A percentile compares a stretch with the other conserved stretches of the same genome.
Evolutionary conservation across 2,329 filamentous ascomycete genomes (phyloP).

Genomic region (Nectriaceae sp.): DNA sequence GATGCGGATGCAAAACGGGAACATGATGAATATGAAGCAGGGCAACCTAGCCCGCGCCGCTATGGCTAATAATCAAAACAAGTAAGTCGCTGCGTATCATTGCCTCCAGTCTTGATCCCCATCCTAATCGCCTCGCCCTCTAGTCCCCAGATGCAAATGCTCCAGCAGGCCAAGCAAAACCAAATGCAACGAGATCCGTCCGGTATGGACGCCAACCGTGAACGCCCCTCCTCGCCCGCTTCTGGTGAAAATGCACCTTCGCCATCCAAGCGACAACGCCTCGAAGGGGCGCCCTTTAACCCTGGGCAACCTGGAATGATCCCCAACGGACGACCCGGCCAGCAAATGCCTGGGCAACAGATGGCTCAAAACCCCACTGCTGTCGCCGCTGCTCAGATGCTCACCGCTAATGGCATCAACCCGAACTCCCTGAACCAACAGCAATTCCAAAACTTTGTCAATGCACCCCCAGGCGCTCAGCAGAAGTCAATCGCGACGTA

Average conservation of each 20-base stretch:
- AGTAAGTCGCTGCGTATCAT: slow-evolving; percentile 51
- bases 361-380: slow-evolving; percentile 54
- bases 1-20: slow-evolving; percentile 69
- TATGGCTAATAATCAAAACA: slow-evolving; percentile 75
- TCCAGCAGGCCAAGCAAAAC: slow-evolving; percentile 71
- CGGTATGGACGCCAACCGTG: slow-evolving; percentile 81
- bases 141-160: slow-evolving; percentile 71
- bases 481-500: slow-evolving; percentile 87
- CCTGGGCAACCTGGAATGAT: slow-evolving; percentile 65
- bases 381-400: slow-evolving; percentile 61
- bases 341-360: slow-evolving; percentile 73
- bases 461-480: slow-evolving; percentile 62
- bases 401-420: slow-evolving; percentile 73
- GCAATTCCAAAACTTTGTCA: slow-evolving; percentile 69
- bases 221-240: slow-evolving; percentile 78
- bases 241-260: slow-evolving; percentile 87
- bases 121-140: slow-evolving; percentile 12
- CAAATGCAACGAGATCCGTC: slow-evolving; percentile 89
- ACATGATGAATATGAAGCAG: slow-evolving; percentile 62
- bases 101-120: neutral
- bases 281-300: slow-evolving; percentile 72
- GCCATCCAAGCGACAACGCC: slow-evolving; percentile 84
- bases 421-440: slow-evolving; percentile 70
- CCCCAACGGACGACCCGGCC: slow-evolving; percentile 70
- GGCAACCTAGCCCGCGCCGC: slow-evolving; percentile 70